phyloP scores from a whole-genome alignment of 306 rosid genomes.

The Citrullus colocynthis region DNA sequence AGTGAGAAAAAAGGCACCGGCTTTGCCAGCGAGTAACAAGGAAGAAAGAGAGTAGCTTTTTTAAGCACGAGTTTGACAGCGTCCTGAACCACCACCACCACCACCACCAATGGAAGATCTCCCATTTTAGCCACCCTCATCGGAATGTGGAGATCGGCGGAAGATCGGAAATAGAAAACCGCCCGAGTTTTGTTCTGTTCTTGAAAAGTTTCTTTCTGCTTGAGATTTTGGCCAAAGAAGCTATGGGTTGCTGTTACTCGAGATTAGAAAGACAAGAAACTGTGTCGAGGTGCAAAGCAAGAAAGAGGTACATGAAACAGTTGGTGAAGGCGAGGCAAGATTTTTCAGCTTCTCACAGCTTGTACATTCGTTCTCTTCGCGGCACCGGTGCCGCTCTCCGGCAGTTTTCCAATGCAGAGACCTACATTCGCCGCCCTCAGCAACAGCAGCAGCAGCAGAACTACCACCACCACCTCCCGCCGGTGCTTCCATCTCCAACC shows the following conservation, averaged over 20 bases:
- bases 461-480: conserved; percentile 29
- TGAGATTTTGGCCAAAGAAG: background rate
- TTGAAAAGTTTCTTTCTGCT: background rate
- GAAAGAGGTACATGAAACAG: conserved; percentile 77
- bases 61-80: background rate
- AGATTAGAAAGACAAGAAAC: conserved; percentile 64
- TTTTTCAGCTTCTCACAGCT: conserved; percentile 52
- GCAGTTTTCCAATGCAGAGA: conserved; percentile 68
- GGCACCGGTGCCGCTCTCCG: conserved; percentile 67
- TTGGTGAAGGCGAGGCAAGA: conserved; percentile 65
- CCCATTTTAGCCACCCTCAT: background rate
- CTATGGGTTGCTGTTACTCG: conserved; percentile 78
- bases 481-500: conserved; percentile 38
- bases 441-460: conserved; percentile 17
- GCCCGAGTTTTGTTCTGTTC: background rate
- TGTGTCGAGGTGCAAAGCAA: conserved; percentile 58
- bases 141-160: background rate
- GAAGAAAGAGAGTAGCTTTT: conserved; percentile 6
- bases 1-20: background rate
- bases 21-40: conserved; percentile 9
- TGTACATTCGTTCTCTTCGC: conserved; percentile 75
- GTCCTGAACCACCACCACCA: background rate
- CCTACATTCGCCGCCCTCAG: conserved; percentile 31
- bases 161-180: background rate
- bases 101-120: background rate